Conservation (phyloP, 257 asterid genomes). For the Solanum neorickii region DNA sequence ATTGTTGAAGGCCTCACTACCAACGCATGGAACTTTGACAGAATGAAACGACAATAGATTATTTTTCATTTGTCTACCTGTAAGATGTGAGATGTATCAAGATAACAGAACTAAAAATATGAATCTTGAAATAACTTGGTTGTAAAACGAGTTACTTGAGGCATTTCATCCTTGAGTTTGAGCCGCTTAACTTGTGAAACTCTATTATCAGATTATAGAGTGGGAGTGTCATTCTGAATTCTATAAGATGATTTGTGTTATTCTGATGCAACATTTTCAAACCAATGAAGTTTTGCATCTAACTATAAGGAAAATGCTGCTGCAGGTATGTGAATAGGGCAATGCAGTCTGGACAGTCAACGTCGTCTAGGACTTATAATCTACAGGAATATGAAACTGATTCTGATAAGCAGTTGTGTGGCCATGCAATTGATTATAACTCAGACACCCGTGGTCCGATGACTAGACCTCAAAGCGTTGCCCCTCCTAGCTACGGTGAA, state of each 20-base stretch:
- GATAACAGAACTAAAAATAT: background rate
- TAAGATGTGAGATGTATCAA: background rate
- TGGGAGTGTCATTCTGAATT: background rate
- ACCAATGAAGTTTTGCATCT: background rate
- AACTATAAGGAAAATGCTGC: slow-evolving; percentile 1
- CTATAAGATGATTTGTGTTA: background rate
- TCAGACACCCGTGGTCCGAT: slow-evolving; percentile 30
- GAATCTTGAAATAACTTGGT: background rate
- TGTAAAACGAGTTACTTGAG: background rate
- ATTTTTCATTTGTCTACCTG: background rate
- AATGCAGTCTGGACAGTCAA: slow-evolving; percentile 23
- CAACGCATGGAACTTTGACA: background rate
- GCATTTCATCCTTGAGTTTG: background rate
- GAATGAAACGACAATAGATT: background rate
- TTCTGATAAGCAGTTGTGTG: slow-evolving; percentile 27
- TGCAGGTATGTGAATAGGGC: slow-evolving; percentile 69
- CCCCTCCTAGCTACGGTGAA: slow-evolving; percentile 17
- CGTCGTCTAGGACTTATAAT: slow-evolving; percentile 30
- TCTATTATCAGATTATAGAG: background rate
- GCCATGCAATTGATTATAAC: slow-evolving; percentile 31
- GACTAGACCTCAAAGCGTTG: slow-evolving; percentile 20
- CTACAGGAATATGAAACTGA: slow-evolving; percentile 29
- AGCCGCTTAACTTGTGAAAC: background rate
- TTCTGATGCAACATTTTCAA: background rate
- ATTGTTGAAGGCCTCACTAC: background rate